Evolutionary conservation across 176 grass and related monocot genomes (phyloP), one percentile per base, ranked within the genome.

Genomic region (Rhynchospora breviuscula): DNA sequence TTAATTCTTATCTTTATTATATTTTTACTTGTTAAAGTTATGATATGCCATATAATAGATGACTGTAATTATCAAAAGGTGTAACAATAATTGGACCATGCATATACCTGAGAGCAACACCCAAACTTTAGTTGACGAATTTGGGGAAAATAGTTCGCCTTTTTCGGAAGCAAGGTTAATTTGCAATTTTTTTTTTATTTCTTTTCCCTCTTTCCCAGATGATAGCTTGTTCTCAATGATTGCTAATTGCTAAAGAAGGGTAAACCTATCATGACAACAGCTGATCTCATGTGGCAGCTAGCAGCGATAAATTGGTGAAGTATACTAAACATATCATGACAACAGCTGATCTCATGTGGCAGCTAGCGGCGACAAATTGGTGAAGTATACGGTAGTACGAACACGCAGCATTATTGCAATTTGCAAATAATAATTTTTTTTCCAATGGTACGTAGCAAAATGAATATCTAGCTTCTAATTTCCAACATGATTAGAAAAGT

Each of bases 131-230:
- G 70, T 75, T 75, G 70, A 73, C 18, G 44, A 75, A 75, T 49
- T 75, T 75, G 43, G 40, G 70, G 70, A 75, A 75, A 47, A 3
- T 75, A 47, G 70, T 47, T 75, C 49, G 70, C 44, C 40, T 43
- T 78, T 78, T 57, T 44, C 57, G 26, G 74, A 56, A 78, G 48
- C 47, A 78, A 78, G 74, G 48, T 13, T 67, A 67, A 67, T 35
- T 35, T 35, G 64, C 2, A 35, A 8, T 12, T 3, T 35, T 11
- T 35, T 22, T 35, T 67, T 35, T 67, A 15, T 5, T 5, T 5
- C 35, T 40, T 40, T 40, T 40, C 35, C 35, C 60, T 23, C 60
- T 59, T 11, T 66, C 11, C 3, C 63, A 66, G 33, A 33, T 31
- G 63, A 6, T 19, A 62, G 59, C 19, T 62, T 29, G 29, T 26